Base-by-base conservation (phyloP, 2,329 filamentous ascomycete species). In the Zopfia rhizophila region DNA sequence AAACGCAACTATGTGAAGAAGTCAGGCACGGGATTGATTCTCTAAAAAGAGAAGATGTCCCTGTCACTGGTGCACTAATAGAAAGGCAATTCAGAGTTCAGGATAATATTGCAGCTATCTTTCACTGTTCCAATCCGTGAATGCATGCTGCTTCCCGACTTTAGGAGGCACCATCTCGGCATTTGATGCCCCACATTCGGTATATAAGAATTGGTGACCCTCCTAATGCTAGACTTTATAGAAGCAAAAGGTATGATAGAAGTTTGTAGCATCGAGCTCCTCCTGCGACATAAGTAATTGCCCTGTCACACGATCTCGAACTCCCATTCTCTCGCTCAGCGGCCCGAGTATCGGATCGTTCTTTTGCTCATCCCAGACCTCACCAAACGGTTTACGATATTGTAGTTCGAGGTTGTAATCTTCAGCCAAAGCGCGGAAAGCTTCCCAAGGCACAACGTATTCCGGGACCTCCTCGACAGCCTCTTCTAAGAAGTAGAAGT, bases 361-460 rank as follows among this genome's bases (percentile, higher is more conserved):
- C 74, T 93, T 94, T 72, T 97, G 92, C 16, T 91, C 83, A 53
- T 91, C 85, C 90, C 93, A 97, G 21, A 99, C 88, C 57, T 97
- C 92, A 28, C 84, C 76, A 69, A 99, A 99, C 0, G 88, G 83
- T 72, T 93, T 93, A 64, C 95, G 89, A 66, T 97, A 99, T 73
- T 96, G 89, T 61, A 97, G 75, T 71, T 99, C 94, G 5, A 99
- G 83, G 61, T 97, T 97, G 79, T 93, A 99, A 68, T 97, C 92
- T 68, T 97, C 92, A 13, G 94, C 94, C 61, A 97, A 78, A 6
- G 91, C 92, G 74, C 94, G 90, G 77, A 99, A 97, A 1, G 91
- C 92, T 70, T 96, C 92, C 93, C 94, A 99, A 0, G 94, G 94
- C 1, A 99, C 94, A 1, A 99, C 93, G 68, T 96, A 99, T 75